These are phyloP conservation scores for Entophlyctis luteolus DNA, from an alignment of 192 early-diverging fungal genomes.

Conservation along the genomic window DNA sequence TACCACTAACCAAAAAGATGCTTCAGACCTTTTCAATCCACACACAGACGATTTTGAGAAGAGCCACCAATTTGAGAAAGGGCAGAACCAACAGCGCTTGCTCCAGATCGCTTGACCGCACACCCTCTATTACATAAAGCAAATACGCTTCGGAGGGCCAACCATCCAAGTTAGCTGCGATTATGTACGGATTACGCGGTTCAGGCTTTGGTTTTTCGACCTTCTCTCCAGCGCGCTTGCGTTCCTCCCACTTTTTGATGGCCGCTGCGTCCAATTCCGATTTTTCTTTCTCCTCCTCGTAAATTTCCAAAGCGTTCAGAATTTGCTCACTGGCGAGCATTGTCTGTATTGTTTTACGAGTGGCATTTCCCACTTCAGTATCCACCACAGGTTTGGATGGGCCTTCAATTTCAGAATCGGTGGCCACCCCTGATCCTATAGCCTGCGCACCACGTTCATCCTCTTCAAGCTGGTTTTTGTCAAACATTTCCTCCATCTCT, in stretches of 20 bases:
- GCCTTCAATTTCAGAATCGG: conserved; percentile 23
- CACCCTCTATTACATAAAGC: conserved; percentile 67
- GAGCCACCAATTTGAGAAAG: conserved; percentile 70
- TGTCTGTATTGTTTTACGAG: conserved; percentile 88
- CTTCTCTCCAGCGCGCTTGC: background rate
- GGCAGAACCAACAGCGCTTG: conserved; percentile 86
- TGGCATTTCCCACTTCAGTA: conserved; percentile 68
- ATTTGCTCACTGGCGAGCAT: conserved; percentile 93
- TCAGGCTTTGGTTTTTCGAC: conserved; percentile 23
- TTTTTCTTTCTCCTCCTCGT: conserved; percentile 68
- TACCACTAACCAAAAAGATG: conserved; percentile 3
- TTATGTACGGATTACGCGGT: conserved; percentile 57
- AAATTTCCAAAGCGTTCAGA: conserved; percentile 87
- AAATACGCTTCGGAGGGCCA: conserved; percentile 75
- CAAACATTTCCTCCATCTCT: conserved; percentile 87
- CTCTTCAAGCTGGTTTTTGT: conserved; percentile 55
- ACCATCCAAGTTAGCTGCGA: conserved; percentile 58
- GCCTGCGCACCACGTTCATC: conserved; percentile 35
- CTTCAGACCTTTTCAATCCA: conserved; percentile 74
- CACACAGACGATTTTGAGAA: conserved; percentile 72
- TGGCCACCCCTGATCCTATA: conserved; percentile 46
- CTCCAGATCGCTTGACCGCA: conserved; percentile 82
- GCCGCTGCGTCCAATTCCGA: conserved; percentile 28
- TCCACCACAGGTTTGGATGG: conserved; percentile 9
- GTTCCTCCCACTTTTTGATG: conserved; percentile 20